Base-by-base conservation (phyloP, 768 basidiomycete species). In the Pleurotus sapidus region DNA sequence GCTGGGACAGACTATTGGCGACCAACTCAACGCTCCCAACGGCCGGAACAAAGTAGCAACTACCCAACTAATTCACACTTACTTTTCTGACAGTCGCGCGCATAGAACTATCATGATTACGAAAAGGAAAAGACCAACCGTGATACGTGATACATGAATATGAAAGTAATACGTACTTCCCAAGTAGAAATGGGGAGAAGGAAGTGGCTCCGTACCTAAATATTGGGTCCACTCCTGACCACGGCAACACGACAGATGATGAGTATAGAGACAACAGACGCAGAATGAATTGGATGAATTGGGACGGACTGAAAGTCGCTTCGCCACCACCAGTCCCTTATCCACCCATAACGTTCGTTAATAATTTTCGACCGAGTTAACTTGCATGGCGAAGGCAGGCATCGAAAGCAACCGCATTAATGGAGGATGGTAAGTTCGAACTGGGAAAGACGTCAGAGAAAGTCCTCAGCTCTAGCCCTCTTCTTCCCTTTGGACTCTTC, bases 381-480 rank as follows among this genome's bases (percentile, higher is more conserved):
- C 18, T 23, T 39, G 38, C 34, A 53, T 23, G 15, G 20, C 18
- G 23, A 12, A 50, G 40, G 45, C 14, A 47, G 4, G 37, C 23
- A 39, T 34, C 53, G 37, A 42, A 38, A 55, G 43, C 8, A 38
- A 46, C 18, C 27, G 20, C 9, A 27, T 24, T 45, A 30, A 12
- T 17, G 51, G 18, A 9, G 51, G 27, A 37, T 20, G 20, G 55
- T 38, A 30, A 51, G 34, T 37, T 20, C 18, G 27, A 23, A 43
- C 17, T 43, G 30, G 7, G 40, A 24, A 23, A 34, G 42, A 50
- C 43, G 40, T 46, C 49, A 92, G 64, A 93, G 72, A 71, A 91
- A 91, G 70, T 94, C 93, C 71, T 93, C 91, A 30, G 93, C 93
- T 62, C 91, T 78, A 47, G 91, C 89, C 47, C 93, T 77, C 72